Percentiles rank a stretch among this genome's conserved stretches.
These are phyloP conservation scores for Arthroderma sp. DNA, from an alignment of 2,329 filamentous ascomycete genomes.

Conservation along the genomic window DNA sequence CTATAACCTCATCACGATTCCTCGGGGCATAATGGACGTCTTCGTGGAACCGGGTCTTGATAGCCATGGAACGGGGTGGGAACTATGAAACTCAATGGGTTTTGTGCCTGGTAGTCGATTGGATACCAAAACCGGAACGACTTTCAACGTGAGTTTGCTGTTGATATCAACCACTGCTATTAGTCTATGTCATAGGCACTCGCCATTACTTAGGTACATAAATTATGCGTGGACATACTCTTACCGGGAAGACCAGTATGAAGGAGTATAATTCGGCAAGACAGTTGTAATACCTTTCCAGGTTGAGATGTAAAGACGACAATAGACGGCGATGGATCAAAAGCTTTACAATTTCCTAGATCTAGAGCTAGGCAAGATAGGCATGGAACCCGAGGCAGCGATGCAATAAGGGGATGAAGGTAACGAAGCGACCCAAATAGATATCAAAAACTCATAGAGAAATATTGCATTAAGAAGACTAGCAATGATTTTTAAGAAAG, in stretches of 20 bases:
- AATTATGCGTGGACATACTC: neutral
- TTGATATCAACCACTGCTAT: neutral
- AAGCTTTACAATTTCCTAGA: neutral
- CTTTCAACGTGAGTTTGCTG: neutral
- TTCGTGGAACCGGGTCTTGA: conserved; percentile 22
- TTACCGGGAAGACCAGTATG: neutral
- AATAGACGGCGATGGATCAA: neutral
- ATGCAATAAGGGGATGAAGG: neutral
- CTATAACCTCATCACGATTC: neutral
- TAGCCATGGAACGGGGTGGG: conserved; percentile 17
- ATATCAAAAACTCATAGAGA: neutral
- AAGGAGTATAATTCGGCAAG: neutral
- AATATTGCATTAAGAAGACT: neutral
- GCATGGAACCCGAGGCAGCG: neutral
- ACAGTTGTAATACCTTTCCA: neutral
- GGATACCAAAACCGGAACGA: neutral
- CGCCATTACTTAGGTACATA: no score
- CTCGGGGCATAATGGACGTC: conserved; percentile 12
- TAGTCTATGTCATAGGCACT: neutral
- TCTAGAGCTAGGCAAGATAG: neutral
- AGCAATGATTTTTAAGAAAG: neutral
- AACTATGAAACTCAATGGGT: neutral
- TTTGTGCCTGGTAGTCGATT: neutral
- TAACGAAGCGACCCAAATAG: neutral
- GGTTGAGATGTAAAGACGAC: neutral